Conservation (phyloP, 352 stramenopile species). For the Phytophthora palmivora region DNA sequence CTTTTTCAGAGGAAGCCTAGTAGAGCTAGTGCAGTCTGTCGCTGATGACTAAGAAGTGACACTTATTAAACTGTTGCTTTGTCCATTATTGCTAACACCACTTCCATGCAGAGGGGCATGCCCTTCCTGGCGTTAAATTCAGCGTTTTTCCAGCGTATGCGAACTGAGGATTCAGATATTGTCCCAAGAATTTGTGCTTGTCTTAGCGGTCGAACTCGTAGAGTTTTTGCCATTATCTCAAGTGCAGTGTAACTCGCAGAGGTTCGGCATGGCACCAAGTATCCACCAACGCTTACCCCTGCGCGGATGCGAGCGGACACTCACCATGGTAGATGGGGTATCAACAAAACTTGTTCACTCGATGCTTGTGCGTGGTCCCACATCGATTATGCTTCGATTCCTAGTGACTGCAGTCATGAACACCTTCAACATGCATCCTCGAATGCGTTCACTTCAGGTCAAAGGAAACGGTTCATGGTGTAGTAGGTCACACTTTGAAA, state of each 20-base stretch:
- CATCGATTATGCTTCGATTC: constrained; percentile 24
- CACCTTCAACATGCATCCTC: constrained; percentile 58
- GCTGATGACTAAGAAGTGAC: no score
- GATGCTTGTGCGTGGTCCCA: constrained; percentile 34
- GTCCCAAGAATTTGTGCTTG: constrained; percentile 1
- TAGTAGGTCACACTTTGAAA: no score
- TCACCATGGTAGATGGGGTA: constrained; percentile 28
- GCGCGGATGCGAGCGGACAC: constrained; percentile 43
- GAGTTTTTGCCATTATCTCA: not conserved
- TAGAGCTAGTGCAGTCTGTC: no score
- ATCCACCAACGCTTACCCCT: constrained; percentile 17
- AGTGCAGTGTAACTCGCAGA: not conserved
- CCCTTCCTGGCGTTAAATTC: constrained; percentile 9
- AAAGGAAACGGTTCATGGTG: constrained; percentile 62
- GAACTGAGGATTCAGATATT: constrained; percentile 14
- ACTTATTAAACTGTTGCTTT: no score
- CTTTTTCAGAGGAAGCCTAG: no score
- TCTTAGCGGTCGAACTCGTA: no score
- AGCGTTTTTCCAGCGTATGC: constrained; percentile 4
- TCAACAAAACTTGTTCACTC: constrained; percentile 44
- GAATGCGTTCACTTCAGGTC: constrained; percentile 42
- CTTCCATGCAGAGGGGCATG: no score
- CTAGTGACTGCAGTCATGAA: constrained; percentile 34
- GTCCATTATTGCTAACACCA: no score
- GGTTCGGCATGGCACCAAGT: not conserved